These are phyloP conservation scores for Moricandia arvensis DNA, from an alignment of 345 rosid genomes.

Conservation along the genomic window DNA sequence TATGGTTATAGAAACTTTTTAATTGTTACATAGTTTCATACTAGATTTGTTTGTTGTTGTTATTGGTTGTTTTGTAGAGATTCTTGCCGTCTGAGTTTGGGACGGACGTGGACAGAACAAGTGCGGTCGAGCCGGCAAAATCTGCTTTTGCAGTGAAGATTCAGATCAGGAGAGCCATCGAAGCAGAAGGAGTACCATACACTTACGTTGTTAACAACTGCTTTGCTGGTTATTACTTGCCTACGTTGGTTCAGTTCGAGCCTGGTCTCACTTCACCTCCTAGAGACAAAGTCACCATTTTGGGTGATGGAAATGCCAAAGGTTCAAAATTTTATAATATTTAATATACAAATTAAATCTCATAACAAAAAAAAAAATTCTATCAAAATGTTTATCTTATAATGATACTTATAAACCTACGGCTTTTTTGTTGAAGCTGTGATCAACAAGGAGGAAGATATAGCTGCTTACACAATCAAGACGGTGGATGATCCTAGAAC, in stretches of 20 bases:
- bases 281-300: slow-evolving; percentile 52
- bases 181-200: slow-evolving; percentile 58
- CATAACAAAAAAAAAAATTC: neutral
- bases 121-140: slow-evolving; percentile 61
- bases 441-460: slow-evolving; percentile 58
- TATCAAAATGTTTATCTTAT: neutral
- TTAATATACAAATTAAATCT: neutral
- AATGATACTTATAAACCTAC: neutral
- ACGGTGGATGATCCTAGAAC: slow-evolving; percentile 65
- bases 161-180: slow-evolving; percentile 51
- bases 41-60: slow-evolving; percentile 2
- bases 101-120: slow-evolving; percentile 48
- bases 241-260: slow-evolving; percentile 42
- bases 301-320: slow-evolving; percentile 59
- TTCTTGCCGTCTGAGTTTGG: slow-evolving; percentile 80
- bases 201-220: slow-evolving; percentile 51
- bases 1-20: neutral
- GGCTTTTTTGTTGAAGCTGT: slow-evolving; percentile 36
- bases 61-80: slow-evolving; percentile 38
- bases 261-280: slow-evolving; percentile 58
- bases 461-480: slow-evolving; percentile 51
- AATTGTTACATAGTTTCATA: neutral
- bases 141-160: slow-evolving; percentile 43
- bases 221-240: slow-evolving; percentile 51
- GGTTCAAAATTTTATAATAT: slow-evolving; percentile 29